Percentiles rank a stretch among this genome's conserved stretches.
phyloP scores from a whole-genome alignment of 2,329 filamentous ascomycete species.

The Aspergillus transmontanensis region DNA sequence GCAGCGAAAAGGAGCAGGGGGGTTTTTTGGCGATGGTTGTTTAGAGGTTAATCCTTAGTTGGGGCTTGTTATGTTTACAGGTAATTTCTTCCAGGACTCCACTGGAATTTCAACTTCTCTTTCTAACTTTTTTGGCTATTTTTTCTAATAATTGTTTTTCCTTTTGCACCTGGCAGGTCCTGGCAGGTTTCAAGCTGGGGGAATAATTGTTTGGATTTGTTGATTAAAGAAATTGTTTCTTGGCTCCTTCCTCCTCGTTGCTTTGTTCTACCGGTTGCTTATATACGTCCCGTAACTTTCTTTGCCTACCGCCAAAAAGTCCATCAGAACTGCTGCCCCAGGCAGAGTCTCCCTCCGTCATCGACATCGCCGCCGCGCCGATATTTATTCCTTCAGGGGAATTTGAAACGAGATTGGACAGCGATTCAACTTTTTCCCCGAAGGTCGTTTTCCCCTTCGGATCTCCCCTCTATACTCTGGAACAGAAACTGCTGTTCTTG shows the following conservation, averaged over 20 bases:
- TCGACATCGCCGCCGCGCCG: constrained; percentile 6
- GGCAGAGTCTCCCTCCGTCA: constrained; percentile 20
- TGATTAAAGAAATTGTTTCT: constrained; percentile 10
- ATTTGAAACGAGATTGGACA: neutral
- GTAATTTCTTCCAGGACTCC: constrained; percentile 8
- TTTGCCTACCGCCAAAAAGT: constrained; percentile 22
- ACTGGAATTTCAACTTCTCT: constrained; percentile 14
- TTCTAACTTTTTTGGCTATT: constrained; percentile 13
- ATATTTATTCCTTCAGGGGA: constrained; percentile 7
- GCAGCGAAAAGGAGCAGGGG: constrained; percentile 27
- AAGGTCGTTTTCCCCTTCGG: neutral
- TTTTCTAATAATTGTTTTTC: constrained; percentile 10
- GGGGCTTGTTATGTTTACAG: constrained; percentile 4
- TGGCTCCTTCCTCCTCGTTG: constrained; percentile 14
- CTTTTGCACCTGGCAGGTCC: constrained; percentile 11
- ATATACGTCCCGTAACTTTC: constrained; percentile 22
- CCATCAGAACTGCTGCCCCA: constrained; percentile 21
- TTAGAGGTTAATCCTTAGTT: constrained; percentile 3
- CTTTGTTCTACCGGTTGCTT: constrained; percentile 12
- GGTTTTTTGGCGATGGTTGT: constrained; percentile 10
- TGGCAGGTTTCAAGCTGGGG: neutral
- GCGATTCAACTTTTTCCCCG: constrained; percentile 1
- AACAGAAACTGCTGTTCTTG: constrained; percentile 24
- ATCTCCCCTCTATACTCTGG: constrained; percentile 8
- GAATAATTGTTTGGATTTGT: neutral